Evolutionary conservation across 768 basidiomycete species (phyloP).

Genomic region (Rhizopogon vesiculosus): DNA sequence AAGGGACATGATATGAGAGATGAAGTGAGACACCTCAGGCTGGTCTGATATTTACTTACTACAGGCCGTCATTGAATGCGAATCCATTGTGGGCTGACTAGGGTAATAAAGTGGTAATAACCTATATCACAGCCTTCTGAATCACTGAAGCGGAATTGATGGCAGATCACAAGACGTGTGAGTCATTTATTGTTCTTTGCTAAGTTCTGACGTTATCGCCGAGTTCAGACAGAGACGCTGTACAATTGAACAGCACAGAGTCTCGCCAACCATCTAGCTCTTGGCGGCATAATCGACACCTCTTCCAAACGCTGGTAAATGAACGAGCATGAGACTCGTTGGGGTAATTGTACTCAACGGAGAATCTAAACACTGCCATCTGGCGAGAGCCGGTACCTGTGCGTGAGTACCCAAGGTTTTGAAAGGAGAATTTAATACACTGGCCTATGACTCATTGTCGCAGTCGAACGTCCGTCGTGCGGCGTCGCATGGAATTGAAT

Average conservation of each 20-base stretch:
- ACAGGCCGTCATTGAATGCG: too few relatives aligned
- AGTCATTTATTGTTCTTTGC: neutral
- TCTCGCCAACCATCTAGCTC: neutral
- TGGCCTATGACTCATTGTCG: neutral
- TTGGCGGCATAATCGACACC: too few relatives aligned
- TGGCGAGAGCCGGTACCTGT: neutral
- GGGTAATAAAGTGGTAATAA: too few relatives aligned
- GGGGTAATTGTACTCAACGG: neutral
- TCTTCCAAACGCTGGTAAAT: too few relatives aligned
- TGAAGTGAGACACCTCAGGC: too few relatives aligned
- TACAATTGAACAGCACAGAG: neutral
- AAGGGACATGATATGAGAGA: neutral
- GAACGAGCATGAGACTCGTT: neutral
- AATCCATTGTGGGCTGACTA: too few relatives aligned
- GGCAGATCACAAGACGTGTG: too few relatives aligned
- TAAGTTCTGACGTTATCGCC: neutral
- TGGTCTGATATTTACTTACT: too few relatives aligned
- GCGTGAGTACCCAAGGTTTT: neutral
- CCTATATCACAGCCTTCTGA: too few relatives aligned
- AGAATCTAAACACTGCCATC: neutral
- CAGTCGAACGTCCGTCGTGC: neutral
- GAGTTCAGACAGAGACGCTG: neutral
- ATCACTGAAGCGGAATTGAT: too few relatives aligned
- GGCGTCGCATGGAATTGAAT: neutral
- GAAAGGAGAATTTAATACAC: neutral